Evolutionary conservation across 2,329 filamentous ascomycete species (phyloP).

Genomic region (Hymenoscyphus infarciens): DNA sequence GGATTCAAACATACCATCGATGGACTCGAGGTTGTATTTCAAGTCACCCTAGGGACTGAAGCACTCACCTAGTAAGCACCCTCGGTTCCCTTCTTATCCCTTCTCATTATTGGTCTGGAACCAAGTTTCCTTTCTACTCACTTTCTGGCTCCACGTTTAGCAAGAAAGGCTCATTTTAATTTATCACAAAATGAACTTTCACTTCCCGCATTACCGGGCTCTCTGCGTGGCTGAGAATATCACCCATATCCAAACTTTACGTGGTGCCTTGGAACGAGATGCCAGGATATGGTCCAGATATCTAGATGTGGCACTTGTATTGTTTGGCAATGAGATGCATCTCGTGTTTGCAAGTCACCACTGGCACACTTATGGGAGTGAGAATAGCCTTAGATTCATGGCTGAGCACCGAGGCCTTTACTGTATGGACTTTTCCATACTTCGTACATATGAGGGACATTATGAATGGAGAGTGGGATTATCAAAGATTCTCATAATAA

Average conservation of each 20-base stretch:
- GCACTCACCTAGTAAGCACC: conserved; percentile 37
- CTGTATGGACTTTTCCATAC: not conserved
- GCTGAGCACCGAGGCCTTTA: conserved; percentile 41
- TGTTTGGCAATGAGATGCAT: conserved; percentile 36
- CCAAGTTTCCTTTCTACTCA: too few relatives aligned
- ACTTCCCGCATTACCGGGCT: conserved; percentile 38
- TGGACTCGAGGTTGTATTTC: conserved; percentile 40
- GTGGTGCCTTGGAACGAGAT: conserved; percentile 42
- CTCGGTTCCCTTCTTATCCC: not conserved
- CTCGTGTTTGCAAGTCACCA: conserved; percentile 40
- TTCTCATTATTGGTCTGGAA: not conserved
- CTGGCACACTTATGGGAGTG: conserved; percentile 42
- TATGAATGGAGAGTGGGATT: too few relatives aligned
- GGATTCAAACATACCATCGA: conserved; percentile 36
- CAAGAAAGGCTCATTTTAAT: not conserved
- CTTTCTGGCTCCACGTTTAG: not conserved
- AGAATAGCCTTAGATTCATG: conserved; percentile 30
- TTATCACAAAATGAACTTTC: conserved; percentile 36
- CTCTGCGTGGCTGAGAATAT: conserved; percentile 40
- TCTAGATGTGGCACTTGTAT: conserved; percentile 37
- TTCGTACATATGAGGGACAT: too few relatives aligned
- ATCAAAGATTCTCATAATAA: too few relatives aligned
- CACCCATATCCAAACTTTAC: conserved; percentile 41
- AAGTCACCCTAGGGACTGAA: conserved; percentile 42
- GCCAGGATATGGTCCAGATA: conserved; percentile 40